Percentiles rank a stretch among this genome's conserved stretches.
Conservation (phyloP, 192 early-diverging fungal genomes). For the Linnemannia exigua region DNA sequence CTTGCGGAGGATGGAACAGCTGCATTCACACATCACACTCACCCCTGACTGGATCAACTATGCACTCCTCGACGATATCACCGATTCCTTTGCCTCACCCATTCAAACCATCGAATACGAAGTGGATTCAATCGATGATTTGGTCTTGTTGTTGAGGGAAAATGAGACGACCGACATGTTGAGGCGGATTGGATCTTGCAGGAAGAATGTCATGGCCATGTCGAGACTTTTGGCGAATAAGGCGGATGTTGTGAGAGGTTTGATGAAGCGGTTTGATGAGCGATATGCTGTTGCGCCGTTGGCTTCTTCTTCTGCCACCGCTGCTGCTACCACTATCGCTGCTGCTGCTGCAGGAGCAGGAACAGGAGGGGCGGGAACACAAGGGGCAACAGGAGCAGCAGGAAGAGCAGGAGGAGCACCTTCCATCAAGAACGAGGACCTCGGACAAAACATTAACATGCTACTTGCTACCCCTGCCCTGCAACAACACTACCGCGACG, state of each 20-base stretch:
- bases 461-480: not conserved
- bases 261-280: constrained; percentile 76
- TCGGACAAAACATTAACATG: too few species aligned
- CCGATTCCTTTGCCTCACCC: constrained; percentile 89
- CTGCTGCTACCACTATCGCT: not conserved
- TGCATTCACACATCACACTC: constrained; percentile 85
- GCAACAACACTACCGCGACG: constrained; percentile 15
- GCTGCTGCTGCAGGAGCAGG: constrained; percentile 20
- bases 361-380: constrained; percentile 10
- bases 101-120: constrained; percentile 90
- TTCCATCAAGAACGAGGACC: not conserved
- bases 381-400: not conserved
- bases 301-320: not conserved
- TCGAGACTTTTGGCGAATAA: constrained; percentile 77
- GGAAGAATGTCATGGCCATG: constrained; percentile 77
- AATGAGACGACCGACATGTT: constrained; percentile 87
- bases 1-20: constrained; percentile 82
- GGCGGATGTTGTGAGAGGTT: constrained; percentile 77
- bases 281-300: constrained; percentile 41
- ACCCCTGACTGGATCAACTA: constrained; percentile 97
- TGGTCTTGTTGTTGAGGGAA: constrained; percentile 91
- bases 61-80: constrained; percentile 93
- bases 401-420: constrained; percentile 54
- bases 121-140: constrained; percentile 94
- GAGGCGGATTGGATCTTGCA: constrained; percentile 76